phyloP scores from a whole-genome alignment of 2,329 filamentous ascomycete genomes.

The Fonsecaea nubica region DNA sequence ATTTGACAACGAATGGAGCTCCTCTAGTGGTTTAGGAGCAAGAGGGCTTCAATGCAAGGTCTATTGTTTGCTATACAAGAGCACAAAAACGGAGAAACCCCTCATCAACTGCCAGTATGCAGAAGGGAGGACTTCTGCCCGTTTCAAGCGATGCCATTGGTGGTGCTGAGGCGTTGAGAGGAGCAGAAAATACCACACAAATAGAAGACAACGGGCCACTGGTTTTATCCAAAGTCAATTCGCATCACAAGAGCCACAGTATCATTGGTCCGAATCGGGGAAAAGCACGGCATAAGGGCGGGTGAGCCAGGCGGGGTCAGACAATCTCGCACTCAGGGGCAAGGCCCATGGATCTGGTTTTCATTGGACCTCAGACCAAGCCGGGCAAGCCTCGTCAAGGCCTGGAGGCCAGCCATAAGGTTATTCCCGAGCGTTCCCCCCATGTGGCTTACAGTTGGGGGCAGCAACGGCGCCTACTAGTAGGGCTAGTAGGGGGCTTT shows the following conservation, averaged over 20 bases:
- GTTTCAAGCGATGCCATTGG: slow-evolving; percentile 1
- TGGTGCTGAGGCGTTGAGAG: not conserved
- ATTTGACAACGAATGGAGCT: slow-evolving; percentile 15
- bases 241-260: not conserved
- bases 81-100: not conserved
- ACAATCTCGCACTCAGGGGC: slow-evolving; percentile 18
- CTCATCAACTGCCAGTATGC: not conserved
- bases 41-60: not conserved
- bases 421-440: slow-evolving; percentile 16
- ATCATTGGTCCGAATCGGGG: slow-evolving; percentile 5
- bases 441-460: not conserved
- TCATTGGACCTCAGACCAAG: slow-evolving; percentile 11
- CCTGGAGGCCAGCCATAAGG: slow-evolving; percentile 17
- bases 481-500: not conserved
- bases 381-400: not conserved
- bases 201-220: not conserved
- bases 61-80: not conserved
- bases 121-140: not conserved
- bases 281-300: slow-evolving; percentile 1
- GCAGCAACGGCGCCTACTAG: slow-evolving; percentile 7
- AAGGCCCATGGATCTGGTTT: not conserved
- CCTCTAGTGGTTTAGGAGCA: not conserved
- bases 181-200: not conserved
- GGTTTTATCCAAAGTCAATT: not conserved
- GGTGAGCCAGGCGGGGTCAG: not conserved